Evolutionary conservation across 1,284 basidiomycete species (phyloP), one percentile per base, ranked within the genome.

Genomic region (Ustilago xerochloae): DNA sequence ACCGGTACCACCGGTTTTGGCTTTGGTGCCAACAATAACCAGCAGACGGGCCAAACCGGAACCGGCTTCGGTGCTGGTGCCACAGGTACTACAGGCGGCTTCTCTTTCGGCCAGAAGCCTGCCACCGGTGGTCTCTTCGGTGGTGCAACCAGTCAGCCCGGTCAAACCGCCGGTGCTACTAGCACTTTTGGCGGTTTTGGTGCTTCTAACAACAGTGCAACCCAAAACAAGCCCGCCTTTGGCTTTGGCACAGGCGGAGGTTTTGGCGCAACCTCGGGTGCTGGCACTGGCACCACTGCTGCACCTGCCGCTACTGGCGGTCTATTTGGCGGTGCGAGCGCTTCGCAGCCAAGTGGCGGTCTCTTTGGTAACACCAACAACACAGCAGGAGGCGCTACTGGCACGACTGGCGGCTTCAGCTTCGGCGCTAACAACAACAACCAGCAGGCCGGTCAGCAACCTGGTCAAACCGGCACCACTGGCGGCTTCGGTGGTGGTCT

Each of bases 41-140:
- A 57, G 49, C 60, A 63, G 39, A 50, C 35, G 22, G 59, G 52
- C 6, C 72, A 63, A 49, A 50, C 59, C 13, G 47, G 53, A 24
- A 70, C 63, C 18, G 75, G 75, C 35, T 76, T 75, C 33, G 77
- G 74, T 22, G 57, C 72, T n/a, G 52, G 54, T 35, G 47, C 62
- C 35, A 65, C 68, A 6, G 60, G 61, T 54, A 68, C 77, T 12
- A 52, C 64, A 0, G 69, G 68, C 30, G 75, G 75, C 28, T 72
- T 71, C 56, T 57, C 66, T 43, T 74, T 78, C 38, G 74, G 85
- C 73, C 12, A 57, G 24, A 71, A 78, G 54, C 71, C 75, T 18
- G 68, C 75, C 4, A 66, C 83, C 58, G 77, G 86, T 3, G 85
- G 87, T 48, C 80, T 91, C 15, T 91, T 92, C 76, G 88, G 89